Base-by-base conservation (phyloP, 208 protist genomes). In the Acanthamoeba lenticulata region DNA sequence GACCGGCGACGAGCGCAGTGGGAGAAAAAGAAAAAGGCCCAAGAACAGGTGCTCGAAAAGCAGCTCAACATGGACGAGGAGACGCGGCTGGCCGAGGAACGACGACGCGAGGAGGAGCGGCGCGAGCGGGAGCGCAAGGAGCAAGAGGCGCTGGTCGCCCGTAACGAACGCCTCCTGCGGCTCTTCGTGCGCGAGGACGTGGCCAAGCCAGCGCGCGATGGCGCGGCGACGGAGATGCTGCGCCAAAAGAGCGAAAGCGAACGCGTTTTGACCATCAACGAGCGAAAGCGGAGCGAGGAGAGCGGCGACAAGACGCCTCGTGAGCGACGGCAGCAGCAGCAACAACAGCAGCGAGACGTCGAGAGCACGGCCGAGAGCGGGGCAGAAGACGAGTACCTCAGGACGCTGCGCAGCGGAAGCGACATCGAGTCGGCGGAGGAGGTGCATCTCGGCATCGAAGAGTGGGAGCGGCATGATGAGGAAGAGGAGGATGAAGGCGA, bases 391-490 rank as follows among this genome's bases (percentile, higher is more conserved):
- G 72, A 83, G 17, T 29, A n/a, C 17, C 1, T 13, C 7, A 52
- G 49, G 21, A 40, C 72, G 34, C 34, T 83, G 7, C 72, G 15
- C 6, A 83, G 72, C 72, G 72, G 72, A 44, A 83, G 72, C 24
- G 72, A 83, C 42, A 38, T 83, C 36, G 72, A 83, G 40, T 83
- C 72, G 27, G 72, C 72, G 27, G 72, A 83, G 29, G 72, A 83
- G 42, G 21, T 49, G 15, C n/a, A 83, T 40, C 36, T 83, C 27
- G 72, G 72, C 24, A 40, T 83, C 15, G 72, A 83, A 40, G 72
- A 83, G 72, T 83, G 72, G 72, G 72, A 83, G 42, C 13, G 72
- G 2, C 40, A 83, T 17, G 24, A 44, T 3, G 42, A 83, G 0
- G 72, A 83, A 1, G 72, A 83, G 29, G 72, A 9, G 65, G 36